phyloP scores from a whole-genome alignment of 2,329 filamentous ascomycete genomes.

The Trichoderma pleuroti region DNA sequence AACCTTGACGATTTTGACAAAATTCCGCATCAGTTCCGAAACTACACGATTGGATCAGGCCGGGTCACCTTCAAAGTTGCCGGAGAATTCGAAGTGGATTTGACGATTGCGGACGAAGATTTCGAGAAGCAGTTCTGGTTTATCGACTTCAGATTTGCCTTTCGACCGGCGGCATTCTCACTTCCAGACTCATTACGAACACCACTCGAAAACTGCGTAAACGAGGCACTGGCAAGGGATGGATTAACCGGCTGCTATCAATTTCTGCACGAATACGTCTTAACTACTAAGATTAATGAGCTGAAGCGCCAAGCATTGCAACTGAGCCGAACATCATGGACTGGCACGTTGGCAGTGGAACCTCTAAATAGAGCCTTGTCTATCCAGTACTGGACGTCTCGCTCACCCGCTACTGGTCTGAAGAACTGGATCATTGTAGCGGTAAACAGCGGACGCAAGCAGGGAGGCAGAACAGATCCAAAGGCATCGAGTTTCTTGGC shows the following conservation, averaged over 20 bases:
- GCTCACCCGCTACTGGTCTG: slow-evolving; percentile 47
- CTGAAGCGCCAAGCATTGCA: slow-evolving; percentile 72
- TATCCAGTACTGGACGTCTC: slow-evolving; percentile 84
- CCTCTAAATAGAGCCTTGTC: slow-evolving; percentile 75
- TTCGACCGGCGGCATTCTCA: slow-evolving; percentile 62
- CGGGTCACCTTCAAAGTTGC: slow-evolving; percentile 82
- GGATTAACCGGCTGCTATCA: slow-evolving; percentile 79
- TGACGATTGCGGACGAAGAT: slow-evolving; percentile 86
- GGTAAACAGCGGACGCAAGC: slow-evolving; percentile 62
- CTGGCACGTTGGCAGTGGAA: slow-evolving; percentile 72
- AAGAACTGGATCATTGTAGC: slow-evolving; percentile 94
- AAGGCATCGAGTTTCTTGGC: slow-evolving; percentile 53
- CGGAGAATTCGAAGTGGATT: slow-evolving; percentile 86
- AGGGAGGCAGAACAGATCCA: slow-evolving; percentile 37
- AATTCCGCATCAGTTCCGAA: slow-evolving; percentile 69
- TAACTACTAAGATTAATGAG: slow-evolving; percentile 87
- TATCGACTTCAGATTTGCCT: slow-evolving; percentile 84
- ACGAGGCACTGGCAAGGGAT: slow-evolving; percentile 64
- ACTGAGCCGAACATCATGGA: slow-evolving; percentile 70
- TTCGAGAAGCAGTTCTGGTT: slow-evolving; percentile 85
- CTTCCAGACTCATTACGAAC: slow-evolving; percentile 61
- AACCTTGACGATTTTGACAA: slow-evolving; percentile 77
- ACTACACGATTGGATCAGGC: slow-evolving; percentile 79
- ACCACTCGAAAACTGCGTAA: slow-evolving; percentile 68
- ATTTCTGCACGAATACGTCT: slow-evolving; percentile 78